Percentiles rank a stretch among this genome's conserved stretches.
These are phyloP conservation scores for Pseudocercospora macadamiae DNA, from an alignment of 2,329 filamentous ascomycete genomes.

Conservation along the genomic window DNA sequence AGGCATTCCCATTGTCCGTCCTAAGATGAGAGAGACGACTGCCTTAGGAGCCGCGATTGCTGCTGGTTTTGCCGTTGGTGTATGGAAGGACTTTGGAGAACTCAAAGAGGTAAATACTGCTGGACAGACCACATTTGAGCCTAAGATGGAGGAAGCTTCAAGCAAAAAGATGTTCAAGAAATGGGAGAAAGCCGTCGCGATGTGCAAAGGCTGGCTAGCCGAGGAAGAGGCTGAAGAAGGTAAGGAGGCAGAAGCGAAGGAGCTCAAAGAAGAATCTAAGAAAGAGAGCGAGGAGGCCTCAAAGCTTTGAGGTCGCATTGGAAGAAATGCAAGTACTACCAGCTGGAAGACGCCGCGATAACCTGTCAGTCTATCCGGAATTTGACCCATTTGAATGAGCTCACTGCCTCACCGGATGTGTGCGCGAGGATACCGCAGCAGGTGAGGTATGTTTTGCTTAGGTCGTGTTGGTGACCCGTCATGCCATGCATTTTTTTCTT, in stretches of 20 bases:
- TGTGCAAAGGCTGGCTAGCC: constrained; percentile 70
- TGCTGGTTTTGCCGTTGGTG: constrained; percentile 78
- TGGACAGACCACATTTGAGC: constrained; percentile 71
- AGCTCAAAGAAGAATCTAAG: constrained; percentile 15
- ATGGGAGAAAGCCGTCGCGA: constrained; percentile 78
- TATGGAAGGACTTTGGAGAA: constrained; percentile 77
- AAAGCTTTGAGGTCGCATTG: constrained; percentile 17
- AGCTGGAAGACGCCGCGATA: background rate
- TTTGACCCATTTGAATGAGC: background rate
- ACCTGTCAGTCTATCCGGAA: background rate
- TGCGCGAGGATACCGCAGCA: no score
- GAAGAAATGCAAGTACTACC: no score
- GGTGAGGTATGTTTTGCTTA: no score
- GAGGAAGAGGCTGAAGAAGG: constrained; percentile 22
- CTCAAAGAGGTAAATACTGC: constrained; percentile 72
- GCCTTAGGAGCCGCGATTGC: constrained; percentile 86
- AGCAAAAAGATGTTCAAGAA: constrained; percentile 66
- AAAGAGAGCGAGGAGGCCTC: constrained; percentile 23
- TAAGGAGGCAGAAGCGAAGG: constrained; percentile 13
- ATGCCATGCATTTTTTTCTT: no score
- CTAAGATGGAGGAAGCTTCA: constrained; percentile 58
- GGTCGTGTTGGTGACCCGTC: no score
- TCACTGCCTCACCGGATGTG: no score
- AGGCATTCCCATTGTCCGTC: constrained; percentile 79
- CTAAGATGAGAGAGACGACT: constrained; percentile 88